A percentile compares a stretch with the other conserved stretches of the same genome.
phyloP scores from a whole-genome alignment of 169 alveolate genomes.

The Cryptosporidium xiaoi region DNA sequence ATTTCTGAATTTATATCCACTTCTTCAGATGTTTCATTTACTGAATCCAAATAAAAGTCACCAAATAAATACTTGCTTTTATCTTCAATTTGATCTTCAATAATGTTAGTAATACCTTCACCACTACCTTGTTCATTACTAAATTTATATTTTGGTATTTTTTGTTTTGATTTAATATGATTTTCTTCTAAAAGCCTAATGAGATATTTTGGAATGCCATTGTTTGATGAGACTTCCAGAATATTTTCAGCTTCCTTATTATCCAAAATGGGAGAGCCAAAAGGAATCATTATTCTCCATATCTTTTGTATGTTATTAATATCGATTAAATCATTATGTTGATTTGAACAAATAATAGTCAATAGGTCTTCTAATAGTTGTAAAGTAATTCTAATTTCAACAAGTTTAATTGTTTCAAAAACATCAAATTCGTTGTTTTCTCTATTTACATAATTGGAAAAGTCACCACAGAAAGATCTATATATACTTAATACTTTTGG shows the following conservation, averaged over 20 bases:
- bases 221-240: background rate
- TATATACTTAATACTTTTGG: background rate
- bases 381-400: conserved; percentile 27
- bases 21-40: conserved; percentile 15
- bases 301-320: background rate
- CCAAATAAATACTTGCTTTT: background rate
- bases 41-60: conserved; percentile 19
- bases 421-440: background rate
- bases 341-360: background rate
- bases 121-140: too few relatives aligned
- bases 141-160: background rate
- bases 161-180: background rate
- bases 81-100: background rate
- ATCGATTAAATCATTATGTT: background rate
- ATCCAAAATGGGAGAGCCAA: conserved; percentile 37
- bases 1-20: background rate
- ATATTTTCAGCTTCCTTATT: conserved; percentile 13
- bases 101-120: background rate
- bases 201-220: conserved; percentile 13
- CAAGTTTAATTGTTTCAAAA: background rate
- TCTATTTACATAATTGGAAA: background rate
- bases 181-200: background rate
- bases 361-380: conserved; percentile 43
- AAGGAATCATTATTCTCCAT: conserved; percentile 53
- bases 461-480: background rate